These are phyloP conservation scores for Trypanosoma avium DNA, from an alignment of 208 protist genomes.

Conservation along the genomic window DNA sequence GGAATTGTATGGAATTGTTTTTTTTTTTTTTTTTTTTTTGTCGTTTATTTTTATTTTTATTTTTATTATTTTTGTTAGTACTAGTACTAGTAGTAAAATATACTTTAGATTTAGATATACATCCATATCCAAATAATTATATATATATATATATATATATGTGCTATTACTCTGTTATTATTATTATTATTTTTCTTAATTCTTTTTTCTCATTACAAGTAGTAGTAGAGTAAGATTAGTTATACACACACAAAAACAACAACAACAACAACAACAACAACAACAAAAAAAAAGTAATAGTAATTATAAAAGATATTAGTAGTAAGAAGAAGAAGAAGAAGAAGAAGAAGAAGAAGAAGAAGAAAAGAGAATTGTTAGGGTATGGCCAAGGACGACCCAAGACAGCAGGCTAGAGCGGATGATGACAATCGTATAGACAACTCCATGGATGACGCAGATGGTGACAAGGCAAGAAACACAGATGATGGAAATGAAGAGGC, in stretches of 20 bases:
- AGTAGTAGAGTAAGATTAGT: too few relatives aligned
- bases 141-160: too few relatives aligned
- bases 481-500: conserved; percentile 2
- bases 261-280: too few relatives aligned
- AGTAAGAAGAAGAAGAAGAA: not conserved
- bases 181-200: too few relatives aligned
- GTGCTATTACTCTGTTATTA: too few relatives aligned
- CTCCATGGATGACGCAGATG: conserved; percentile 10
- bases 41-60: not conserved
- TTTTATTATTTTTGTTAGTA: conserved; percentile 14
- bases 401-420: not conserved
- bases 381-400: conserved; percentile 18
- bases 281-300: not conserved
- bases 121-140: too few relatives aligned
- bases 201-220: too few relatives aligned
- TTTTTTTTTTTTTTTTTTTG: not conserved
- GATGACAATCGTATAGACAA: conserved; percentile 17
- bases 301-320: not conserved
- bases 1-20: not conserved
- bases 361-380: conserved; percentile 2
- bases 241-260: too few relatives aligned
- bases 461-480: conserved; percentile 12
- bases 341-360: not conserved
- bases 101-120: too few relatives aligned
- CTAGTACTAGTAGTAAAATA: too few relatives aligned